Evolutionary conservation across 2,329 filamentous ascomycete genomes (phyloP).

Genomic region (Aureobasidium sp.): DNA sequence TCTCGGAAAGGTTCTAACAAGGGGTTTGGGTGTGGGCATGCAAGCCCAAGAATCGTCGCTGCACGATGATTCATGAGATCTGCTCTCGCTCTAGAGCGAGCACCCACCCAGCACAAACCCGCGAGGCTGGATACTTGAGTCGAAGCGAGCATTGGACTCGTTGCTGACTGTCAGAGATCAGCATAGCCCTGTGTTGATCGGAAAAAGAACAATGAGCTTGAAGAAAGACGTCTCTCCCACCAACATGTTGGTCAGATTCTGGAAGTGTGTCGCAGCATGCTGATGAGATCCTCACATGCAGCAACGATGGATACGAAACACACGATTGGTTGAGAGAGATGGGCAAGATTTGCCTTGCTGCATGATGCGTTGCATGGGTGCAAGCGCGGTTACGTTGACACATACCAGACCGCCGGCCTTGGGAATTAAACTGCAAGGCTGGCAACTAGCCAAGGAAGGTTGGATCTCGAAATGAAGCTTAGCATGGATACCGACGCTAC

Average conservation of each 20-base stretch:
- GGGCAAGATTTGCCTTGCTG: not conserved
- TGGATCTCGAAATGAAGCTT: not conserved
- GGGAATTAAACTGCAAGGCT: not conserved
- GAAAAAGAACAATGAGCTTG: not conserved
- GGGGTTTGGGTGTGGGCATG: slow-evolving; percentile 6
- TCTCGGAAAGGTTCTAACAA: not conserved
- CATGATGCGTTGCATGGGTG: slow-evolving; percentile 3
- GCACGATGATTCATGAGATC: slow-evolving; percentile 11
- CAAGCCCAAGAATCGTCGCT: slow-evolving; percentile 5
- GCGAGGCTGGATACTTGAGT: not conserved
- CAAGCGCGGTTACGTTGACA: not conserved
- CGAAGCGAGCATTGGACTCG: not conserved
- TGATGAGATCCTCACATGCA: slow-evolving; percentile 1
- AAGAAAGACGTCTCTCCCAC: not conserved
- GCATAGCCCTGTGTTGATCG: not conserved
- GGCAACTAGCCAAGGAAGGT: not conserved
- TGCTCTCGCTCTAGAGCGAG: not conserved
- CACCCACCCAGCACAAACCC: not conserved
- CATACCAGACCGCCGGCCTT: not conserved
- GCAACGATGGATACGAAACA: not conserved
- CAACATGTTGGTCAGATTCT: slow-evolving; percentile 3
- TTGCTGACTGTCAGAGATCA: not conserved
- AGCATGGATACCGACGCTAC: not conserved
- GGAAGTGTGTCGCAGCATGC: not conserved
- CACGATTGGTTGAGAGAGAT: not conserved